Conservation (phyloP, 2,329 filamentous ascomycete genomes). For the Venturiaceae sp. region DNA sequence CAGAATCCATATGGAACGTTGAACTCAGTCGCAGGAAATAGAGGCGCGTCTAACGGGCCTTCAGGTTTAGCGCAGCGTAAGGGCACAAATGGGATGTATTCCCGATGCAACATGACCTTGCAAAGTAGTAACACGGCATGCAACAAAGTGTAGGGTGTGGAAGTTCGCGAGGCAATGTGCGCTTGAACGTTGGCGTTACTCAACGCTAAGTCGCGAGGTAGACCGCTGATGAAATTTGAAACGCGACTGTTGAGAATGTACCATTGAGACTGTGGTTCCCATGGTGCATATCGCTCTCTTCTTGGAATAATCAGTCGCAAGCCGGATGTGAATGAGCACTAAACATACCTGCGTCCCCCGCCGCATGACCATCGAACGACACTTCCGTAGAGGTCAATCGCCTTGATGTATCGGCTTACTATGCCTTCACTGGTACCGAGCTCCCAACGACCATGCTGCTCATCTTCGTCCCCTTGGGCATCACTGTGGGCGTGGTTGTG, state of each 20-base stretch:
- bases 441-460: slow-evolving; percentile 42
- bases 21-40: slow-evolving; percentile 38
- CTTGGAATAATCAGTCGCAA: slow-evolving; percentile 13
- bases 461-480: slow-evolving; percentile 17
- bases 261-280: slow-evolving; percentile 48
- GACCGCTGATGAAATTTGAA: slow-evolving; percentile 39
- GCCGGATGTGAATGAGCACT: too few relatives aligned
- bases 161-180: slow-evolving; percentile 54
- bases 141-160: slow-evolving; percentile 55
- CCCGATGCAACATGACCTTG: slow-evolving; percentile 57
- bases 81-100: slow-evolving; percentile 59
- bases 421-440: slow-evolving; percentile 38
- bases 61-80: slow-evolving; percentile 39
- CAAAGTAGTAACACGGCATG: slow-evolving; percentile 58
- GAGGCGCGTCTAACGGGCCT: slow-evolving; percentile 51
- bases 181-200: slow-evolving; percentile 53
- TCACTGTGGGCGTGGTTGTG: neutral
- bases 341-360: slow-evolving; percentile 42
- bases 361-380: slow-evolving; percentile 48
- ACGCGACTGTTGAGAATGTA: slow-evolving; percentile 42
- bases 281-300: slow-evolving; percentile 46
- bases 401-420: slow-evolving; percentile 41
- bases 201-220: slow-evolving; percentile 49
- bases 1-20: slow-evolving; percentile 47
- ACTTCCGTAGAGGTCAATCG: slow-evolving; percentile 45